These are phyloP conservation scores for Haematococcus sp. DNA, from an alignment of 139 green algal species.

Conservation along the genomic window DNA sequence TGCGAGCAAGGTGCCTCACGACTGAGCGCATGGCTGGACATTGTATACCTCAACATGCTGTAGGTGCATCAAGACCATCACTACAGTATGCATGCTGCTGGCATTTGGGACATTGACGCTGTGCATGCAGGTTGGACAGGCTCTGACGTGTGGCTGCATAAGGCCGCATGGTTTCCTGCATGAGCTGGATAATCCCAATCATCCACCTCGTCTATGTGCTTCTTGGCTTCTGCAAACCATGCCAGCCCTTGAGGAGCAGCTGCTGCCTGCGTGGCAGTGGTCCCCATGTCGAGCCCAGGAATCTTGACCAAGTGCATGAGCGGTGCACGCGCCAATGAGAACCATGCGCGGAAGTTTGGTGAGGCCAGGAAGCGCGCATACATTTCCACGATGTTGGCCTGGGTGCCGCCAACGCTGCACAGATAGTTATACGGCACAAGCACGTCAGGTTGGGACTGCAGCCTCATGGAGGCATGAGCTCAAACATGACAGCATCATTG, in stretches of 20 bases:
- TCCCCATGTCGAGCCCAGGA: too few relatives aligned
- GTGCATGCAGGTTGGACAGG: too few relatives aligned
- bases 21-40: too few relatives aligned
- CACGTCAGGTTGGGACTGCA: too few relatives aligned
- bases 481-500: neutral
- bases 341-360: slow-evolving; percentile 71
- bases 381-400: slow-evolving; percentile 38
- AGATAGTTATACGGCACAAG: neutral
- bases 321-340: slow-evolving; percentile 35
- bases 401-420: slow-evolving; percentile 15
- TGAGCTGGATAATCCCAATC: too few relatives aligned
- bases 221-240: neutral
- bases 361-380: slow-evolving; percentile 67
- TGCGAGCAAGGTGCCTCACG: neutral
- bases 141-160: too few relatives aligned
- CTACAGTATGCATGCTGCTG: too few relatives aligned
- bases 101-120: too few relatives aligned
- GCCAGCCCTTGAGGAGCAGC: neutral
- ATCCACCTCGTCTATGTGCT: slow-evolving; percentile 35
- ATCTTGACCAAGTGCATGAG: neutral
- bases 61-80: too few relatives aligned
- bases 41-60: too few relatives aligned
- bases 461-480: neutral
- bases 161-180: too few relatives aligned
- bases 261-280: neutral